Base-by-base conservation (phyloP, 345 rosid species). In the Bruguiera gymnorhiza region DNA sequence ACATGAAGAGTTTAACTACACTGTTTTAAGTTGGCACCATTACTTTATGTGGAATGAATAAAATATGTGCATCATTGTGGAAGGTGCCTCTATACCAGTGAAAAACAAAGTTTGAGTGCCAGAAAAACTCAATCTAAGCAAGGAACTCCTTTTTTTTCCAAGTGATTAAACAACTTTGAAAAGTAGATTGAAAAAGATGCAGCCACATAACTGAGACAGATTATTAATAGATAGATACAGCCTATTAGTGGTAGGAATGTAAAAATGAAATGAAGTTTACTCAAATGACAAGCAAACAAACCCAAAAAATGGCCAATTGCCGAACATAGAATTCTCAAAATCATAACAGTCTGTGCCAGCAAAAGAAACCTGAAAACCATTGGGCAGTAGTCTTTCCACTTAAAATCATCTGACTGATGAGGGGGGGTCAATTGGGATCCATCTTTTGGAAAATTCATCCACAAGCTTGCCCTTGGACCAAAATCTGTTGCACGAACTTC, bases 311-410 rank as follows among this genome's bases (percentile, higher is more conserved):
- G 19, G 50, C 15, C 15, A 39, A 10, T 56, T 56, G 6, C 29
- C 11, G 29, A 56, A 56, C 16, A 5, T 56, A 56, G 60, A 19
- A 55, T 56, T 69, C n/a, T 52, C 21, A 23, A 64, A 59, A 74
- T 27, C n/a, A 20, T 34, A 59, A 24, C 8, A 46, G 68, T 52
- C 65, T 29, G 30, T 61, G 66, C 29, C 66, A 68, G 51, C 6
- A 30, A 48, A 75, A 65, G 80, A 71, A 65, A 91, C 99, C 99
- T 95, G 92, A 95, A 92, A 60, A 92, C 97, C 97, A 95, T 95
- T 29, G 99, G 97, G 76, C 99, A 95, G 75, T 92, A 95, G 73
- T 95, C 99, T 76, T 95, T 95, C 97, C 99, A 95, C 75, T 86
- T 95, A 71, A 95, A 95, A 75, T 85, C 99, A 53, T 89, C 97